Evolutionary conservation across 768 basidiomycete species (phyloP).

Genomic region (Coprinopsis sp.): DNA sequence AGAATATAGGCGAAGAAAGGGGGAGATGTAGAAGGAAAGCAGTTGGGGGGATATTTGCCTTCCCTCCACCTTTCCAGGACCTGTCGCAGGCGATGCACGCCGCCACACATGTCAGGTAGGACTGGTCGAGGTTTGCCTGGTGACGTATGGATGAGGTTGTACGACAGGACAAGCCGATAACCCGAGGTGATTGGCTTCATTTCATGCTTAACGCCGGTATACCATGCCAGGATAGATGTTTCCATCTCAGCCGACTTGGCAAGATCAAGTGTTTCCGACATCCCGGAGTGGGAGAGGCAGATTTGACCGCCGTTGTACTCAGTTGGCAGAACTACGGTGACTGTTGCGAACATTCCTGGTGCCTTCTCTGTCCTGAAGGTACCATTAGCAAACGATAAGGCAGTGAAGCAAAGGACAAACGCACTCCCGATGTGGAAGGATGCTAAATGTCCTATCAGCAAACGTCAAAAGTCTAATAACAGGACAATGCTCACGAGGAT

Average conservation of each 20-base stretch:
- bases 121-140: slow-evolving; percentile 24
- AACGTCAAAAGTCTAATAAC: too few species aligned
- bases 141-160: slow-evolving; percentile 42
- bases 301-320: slow-evolving; percentile 42
- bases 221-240: slow-evolving; percentile 44
- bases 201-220: slow-evolving; percentile 48
- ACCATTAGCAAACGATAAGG: background rate
- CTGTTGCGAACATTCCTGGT: slow-evolving; percentile 47
- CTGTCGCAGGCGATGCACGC: slow-evolving; percentile 20
- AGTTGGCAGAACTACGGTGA: slow-evolving; percentile 45
- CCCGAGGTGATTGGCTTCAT: slow-evolving; percentile 45
- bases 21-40: too few species aligned
- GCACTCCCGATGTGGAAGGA: background rate
- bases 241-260: slow-evolving; percentile 23
- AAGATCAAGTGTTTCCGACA: slow-evolving; percentile 32
- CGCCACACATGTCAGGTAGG: slow-evolving; percentile 21
- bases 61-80: slow-evolving; percentile 37
- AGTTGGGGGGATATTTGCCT: slow-evolving; percentile 15
- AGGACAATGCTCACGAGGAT: slow-evolving; percentile 44
- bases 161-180: slow-evolving; percentile 46
- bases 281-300: slow-evolving; percentile 34
- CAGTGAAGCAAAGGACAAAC: background rate
- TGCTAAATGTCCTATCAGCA: too few species aligned
- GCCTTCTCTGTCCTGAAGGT: slow-evolving; percentile 41
- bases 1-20: slow-evolving; percentile 23